phyloP scores from a whole-genome alignment of 768 basidiomycete genomes.

The Rhizopogon vinicolor region DNA sequence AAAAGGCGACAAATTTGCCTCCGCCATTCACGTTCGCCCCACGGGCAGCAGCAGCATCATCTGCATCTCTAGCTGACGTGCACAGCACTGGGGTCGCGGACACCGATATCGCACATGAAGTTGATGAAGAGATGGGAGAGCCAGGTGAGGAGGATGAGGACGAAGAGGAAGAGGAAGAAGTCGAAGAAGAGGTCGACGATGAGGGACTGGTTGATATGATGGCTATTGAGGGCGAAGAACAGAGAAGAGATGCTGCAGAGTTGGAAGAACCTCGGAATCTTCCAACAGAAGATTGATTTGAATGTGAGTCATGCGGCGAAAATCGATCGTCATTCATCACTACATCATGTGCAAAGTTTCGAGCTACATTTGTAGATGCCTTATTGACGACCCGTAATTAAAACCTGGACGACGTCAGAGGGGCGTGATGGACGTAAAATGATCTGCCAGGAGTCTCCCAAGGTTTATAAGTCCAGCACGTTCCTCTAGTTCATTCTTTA shows the following conservation, averaged over 20 bases:
- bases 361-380: too few relatives aligned
- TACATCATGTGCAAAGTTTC: neutral
- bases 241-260: constrained; percentile 32
- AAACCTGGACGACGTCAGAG: too few relatives aligned
- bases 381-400: too few relatives aligned
- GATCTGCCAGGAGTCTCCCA: too few relatives aligned
- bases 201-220: constrained; percentile 39
- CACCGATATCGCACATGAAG: constrained; percentile 17
- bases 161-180: constrained; percentile 21
- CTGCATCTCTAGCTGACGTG: constrained; percentile 16
- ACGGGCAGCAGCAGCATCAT: constrained; percentile 25
- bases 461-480: too few relatives aligned
- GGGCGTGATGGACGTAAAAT: too few relatives aligned
- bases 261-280: constrained; percentile 25
- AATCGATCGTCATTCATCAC: neutral
- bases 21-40: constrained; percentile 27
- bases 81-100: constrained; percentile 18
- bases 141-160: constrained; percentile 28
- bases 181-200: constrained; percentile 33
- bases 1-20: constrained; percentile 19
- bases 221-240: constrained; percentile 41
- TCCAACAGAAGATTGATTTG: constrained; percentile 8
- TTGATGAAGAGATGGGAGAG: constrained; percentile 28
- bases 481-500: too few relatives aligned
- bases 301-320: neutral